Conservation (phyloP, 768 basidiomycete species). For the Sarcodon aspratus region DNA sequence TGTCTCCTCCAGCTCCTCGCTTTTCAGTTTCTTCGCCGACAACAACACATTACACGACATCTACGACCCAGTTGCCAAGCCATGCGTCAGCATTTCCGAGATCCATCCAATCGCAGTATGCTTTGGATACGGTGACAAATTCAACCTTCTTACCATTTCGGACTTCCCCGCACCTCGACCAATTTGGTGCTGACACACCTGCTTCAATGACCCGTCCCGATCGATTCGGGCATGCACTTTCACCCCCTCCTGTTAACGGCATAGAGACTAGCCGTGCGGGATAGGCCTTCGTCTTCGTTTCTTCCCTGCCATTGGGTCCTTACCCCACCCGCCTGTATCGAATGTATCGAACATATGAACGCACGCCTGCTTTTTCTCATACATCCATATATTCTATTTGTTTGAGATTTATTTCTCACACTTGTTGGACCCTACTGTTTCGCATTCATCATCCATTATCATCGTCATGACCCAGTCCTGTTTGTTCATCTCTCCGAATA, state of each 20-base stretch:
- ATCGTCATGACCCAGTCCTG: neutral
- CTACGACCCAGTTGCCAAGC: slow-evolving; percentile 8
- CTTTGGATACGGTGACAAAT: slow-evolving; percentile 11
- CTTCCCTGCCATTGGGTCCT: neutral
- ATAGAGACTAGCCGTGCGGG: slow-evolving; percentile 38
- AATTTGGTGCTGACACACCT: slow-evolving; percentile 14
- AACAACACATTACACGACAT: slow-evolving; percentile 8
- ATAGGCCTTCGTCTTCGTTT: too few species aligned
- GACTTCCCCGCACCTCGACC: slow-evolving; percentile 21
- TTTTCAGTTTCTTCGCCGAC: slow-evolving; percentile 23
- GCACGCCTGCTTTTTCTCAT: neutral
- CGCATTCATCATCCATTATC: neutral
- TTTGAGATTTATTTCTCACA: neutral
- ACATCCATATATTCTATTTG: neutral
- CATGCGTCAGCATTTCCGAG: slow-evolving; percentile 13
- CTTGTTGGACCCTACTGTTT: neutral
- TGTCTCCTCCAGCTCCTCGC: slow-evolving; percentile 23
- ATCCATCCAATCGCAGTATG: slow-evolving; percentile 14
- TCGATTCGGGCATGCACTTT: slow-evolving; percentile 11
- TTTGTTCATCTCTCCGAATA: neutral
- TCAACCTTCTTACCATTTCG: slow-evolving; percentile 25
- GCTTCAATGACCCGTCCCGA: slow-evolving; percentile 9
- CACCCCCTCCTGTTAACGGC: slow-evolving; percentile 15
- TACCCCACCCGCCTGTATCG: neutral
- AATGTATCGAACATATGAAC: neutral